phyloP scores from a whole-genome alignment of 2,329 filamentous ascomycete species.

The Neonectria hederae region DNA sequence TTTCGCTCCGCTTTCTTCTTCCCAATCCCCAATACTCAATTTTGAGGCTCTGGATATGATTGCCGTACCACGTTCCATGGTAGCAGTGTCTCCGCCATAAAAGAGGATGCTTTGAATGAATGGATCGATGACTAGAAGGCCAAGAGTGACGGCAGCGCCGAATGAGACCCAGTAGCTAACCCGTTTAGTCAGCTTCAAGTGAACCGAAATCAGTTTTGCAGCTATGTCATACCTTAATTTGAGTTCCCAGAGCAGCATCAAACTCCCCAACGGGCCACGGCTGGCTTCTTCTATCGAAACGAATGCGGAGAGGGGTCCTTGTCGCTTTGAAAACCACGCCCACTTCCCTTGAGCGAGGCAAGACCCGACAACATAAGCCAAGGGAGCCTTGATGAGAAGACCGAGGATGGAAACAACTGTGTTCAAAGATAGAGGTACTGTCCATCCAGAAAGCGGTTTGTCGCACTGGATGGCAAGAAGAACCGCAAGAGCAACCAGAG shows the following conservation, averaged over 20 bases:
- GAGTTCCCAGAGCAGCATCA: neutral
- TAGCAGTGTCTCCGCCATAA: constrained; percentile 1
- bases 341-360: constrained; percentile 10
- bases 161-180: constrained; percentile 11
- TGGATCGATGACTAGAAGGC: constrained; percentile 2
- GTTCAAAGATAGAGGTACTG: constrained; percentile 4
- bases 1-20: neutral
- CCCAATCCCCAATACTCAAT: neutral
- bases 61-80: neutral
- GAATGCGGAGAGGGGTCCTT: constrained; percentile 4
- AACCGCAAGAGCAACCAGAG: neutral
- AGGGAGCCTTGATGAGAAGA: constrained; percentile 3
- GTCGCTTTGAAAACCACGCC: constrained; percentile 2
- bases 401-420: constrained; percentile 4
- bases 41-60: neutral
- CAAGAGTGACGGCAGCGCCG: constrained; percentile 5
- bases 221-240: neutral
- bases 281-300: constrained; percentile 18
- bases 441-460: constrained; percentile 3
- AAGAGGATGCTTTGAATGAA: constrained; percentile 9
- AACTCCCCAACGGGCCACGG: constrained; percentile 6
- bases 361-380: neutral
- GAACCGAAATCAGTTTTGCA: neutral
- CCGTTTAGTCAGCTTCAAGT: neutral
- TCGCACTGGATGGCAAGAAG: neutral